Percentiles rank a stretch among this genome's conserved stretches.
Evolutionary conservation across 331 rosid species (phyloP).

Genomic region (Pyracantha coccinea): DNA sequence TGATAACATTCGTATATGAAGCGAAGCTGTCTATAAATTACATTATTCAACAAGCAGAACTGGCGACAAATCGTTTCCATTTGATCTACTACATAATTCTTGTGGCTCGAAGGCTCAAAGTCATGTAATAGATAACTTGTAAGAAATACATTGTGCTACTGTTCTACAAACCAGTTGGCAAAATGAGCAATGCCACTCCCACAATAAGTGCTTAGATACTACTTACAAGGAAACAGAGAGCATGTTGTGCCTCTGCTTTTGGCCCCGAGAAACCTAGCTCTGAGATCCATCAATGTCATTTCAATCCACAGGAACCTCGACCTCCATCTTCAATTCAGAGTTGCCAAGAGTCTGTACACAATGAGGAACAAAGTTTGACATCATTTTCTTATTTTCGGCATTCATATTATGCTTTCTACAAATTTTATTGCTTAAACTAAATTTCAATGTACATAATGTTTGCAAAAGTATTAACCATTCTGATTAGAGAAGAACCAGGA

Average conservation of each 20-base stretch:
- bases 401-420: background rate
- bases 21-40: constrained; percentile 1
- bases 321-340: constrained; percentile 64
- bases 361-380: background rate
- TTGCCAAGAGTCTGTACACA: constrained; percentile 52
- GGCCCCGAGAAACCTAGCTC: background rate
- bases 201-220: background rate
- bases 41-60: constrained; percentile 3
- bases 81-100: background rate
- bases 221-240: constrained; percentile 2
- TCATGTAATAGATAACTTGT: background rate
- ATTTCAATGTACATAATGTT: background rate
- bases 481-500: background rate
- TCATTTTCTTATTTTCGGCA: background rate
- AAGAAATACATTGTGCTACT: background rate
- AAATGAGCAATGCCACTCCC: background rate
- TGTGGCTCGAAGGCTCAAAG: background rate
- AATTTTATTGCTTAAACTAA: background rate
- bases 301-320: constrained; percentile 63
- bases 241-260: background rate
- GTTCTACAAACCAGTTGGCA: background rate
- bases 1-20: too few relatives aligned
- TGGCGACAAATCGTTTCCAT: background rate
- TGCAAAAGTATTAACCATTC: background rate
- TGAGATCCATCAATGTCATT: background rate